Evolutionary conservation across 805 yeast genomes (phyloP).

Genomic region (Hanseniaspora mollemarum): DNA sequence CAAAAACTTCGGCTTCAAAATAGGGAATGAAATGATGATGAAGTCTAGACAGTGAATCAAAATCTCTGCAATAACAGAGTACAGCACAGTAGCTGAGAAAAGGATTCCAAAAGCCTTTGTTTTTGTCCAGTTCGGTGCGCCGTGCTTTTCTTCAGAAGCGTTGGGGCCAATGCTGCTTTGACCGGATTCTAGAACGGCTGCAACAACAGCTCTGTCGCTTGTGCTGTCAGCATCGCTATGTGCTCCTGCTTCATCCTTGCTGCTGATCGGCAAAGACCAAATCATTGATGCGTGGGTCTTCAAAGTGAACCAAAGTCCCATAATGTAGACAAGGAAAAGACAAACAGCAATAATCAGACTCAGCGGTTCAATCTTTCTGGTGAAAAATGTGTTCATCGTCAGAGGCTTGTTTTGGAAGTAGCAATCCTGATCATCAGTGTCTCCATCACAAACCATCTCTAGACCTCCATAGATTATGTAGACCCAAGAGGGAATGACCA

Average conservation of each 20-base stretch:
- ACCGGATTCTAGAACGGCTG: not conserved
- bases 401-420: conserved; percentile 69
- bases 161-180: conserved; percentile 20
- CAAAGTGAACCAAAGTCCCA: conserved; percentile 85
- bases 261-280: conserved; percentile 58
- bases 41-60: conserved; percentile 86
- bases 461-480: conserved; percentile 84
- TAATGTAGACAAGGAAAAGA: conserved; percentile 69
- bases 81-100: conserved; percentile 70
- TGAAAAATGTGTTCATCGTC: conserved; percentile 55
- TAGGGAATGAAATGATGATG: conserved; percentile 62
- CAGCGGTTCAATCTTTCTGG: conserved; percentile 65
- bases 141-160: conserved; percentile 60
- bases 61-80: conserved; percentile 90
- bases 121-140: conserved; percentile 95
- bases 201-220: conserved; percentile 8
- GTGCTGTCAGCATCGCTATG: conserved; percentile 14
- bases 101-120: conserved; percentile 71
- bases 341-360: conserved; percentile 68
- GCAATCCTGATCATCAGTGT: conserved; percentile 41
- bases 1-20: conserved; percentile 71
- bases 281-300: conserved; percentile 93
- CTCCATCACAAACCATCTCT: conserved; percentile 51
- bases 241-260: conserved; percentile 16
- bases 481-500: conserved; percentile 84